A percentile compares a stretch with the other conserved stretches of the same genome.
Evolutionary conservation across 2,329 filamentous ascomycete genomes (phyloP).

Genomic region (Periglandula ipomoeae): DNA sequence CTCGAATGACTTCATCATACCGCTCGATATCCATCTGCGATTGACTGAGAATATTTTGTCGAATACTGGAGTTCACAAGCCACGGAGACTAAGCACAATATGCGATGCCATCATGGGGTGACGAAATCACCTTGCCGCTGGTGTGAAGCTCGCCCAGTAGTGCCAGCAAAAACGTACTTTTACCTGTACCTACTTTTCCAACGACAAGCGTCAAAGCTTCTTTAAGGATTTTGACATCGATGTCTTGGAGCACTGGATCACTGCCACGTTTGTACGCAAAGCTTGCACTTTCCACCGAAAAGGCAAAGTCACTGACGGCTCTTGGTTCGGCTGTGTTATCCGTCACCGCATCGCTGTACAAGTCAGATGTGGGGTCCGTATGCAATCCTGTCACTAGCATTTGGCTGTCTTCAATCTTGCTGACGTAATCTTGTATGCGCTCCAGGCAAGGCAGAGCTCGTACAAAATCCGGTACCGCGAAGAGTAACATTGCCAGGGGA

Average conservation of each 20-base stretch:
- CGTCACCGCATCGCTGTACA: too few species aligned
- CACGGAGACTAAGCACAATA: constrained; percentile 13
- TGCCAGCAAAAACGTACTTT: constrained; percentile 9
- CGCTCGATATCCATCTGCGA: constrained; percentile 7
- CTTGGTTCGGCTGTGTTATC: too few species aligned
- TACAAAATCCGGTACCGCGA: constrained; percentile 7
- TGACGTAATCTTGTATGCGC: too few species aligned
- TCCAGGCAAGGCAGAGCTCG: background rate
- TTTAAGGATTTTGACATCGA: constrained; percentile 3
- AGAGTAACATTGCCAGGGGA: constrained; percentile 8
- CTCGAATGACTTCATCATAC: constrained; percentile 9
- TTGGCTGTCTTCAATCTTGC: too few species aligned
- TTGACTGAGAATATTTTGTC: constrained; percentile 10
- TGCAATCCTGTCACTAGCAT: too few species aligned
- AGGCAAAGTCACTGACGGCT: background rate
- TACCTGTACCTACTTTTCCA: constrained; percentile 14
- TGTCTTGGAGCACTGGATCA: background rate
- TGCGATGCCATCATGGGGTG: background rate
- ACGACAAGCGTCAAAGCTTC: constrained; percentile 10
- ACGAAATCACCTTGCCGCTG: background rate
- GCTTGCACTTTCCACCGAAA: background rate
- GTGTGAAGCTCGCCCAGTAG: constrained; percentile 11
- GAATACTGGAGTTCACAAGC: constrained; percentile 10
- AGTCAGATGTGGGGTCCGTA: too few species aligned
- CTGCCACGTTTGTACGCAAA: background rate